Evolutionary conservation across 2,329 filamentous ascomycete genomes (phyloP).

Genomic region (Cladosporium sp.): DNA sequence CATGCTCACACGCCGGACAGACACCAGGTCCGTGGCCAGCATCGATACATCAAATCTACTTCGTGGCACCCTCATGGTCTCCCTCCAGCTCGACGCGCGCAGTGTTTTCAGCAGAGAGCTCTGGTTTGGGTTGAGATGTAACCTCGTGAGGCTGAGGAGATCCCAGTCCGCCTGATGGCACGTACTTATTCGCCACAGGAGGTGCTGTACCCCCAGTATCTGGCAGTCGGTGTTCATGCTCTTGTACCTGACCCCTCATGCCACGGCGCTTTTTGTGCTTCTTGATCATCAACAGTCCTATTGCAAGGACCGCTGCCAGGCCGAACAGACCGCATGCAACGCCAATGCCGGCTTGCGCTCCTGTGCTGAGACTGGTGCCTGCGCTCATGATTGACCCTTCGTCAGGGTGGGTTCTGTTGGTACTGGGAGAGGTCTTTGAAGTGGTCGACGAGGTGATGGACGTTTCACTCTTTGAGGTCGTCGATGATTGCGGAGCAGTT

Average conservation of each 20-base stretch:
- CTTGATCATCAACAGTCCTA: background rate
- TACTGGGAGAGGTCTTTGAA: background rate
- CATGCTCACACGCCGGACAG: background rate
- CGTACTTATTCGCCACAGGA: background rate
- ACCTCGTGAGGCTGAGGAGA: background rate
- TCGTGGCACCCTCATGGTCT: background rate
- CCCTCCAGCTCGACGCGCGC: background rate
- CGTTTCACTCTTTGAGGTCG: background rate
- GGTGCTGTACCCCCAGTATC: background rate
- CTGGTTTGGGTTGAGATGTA: background rate
- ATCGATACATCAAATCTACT: background rate
- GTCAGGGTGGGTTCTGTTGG: background rate
- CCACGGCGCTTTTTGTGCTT: constrained; percentile 1
- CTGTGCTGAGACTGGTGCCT: constrained; percentile 12
- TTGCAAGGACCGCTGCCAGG: background rate
- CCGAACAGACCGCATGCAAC: constrained; percentile 18
- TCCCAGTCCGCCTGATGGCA: background rate
- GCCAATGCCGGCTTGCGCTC: constrained; percentile 19
- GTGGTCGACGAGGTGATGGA: background rate
- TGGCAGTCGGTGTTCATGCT: background rate
- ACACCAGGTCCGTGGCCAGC: too few relatives aligned
- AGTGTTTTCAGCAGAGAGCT: background rate
- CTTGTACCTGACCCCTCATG: background rate
- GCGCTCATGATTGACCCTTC: background rate
- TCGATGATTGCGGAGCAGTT: background rate